Percentiles rank a stretch among this genome's conserved stretches.
Conservation (phyloP, 2,329 filamentous ascomycete genomes). For the Aspergillus chevalieri region DNA sequence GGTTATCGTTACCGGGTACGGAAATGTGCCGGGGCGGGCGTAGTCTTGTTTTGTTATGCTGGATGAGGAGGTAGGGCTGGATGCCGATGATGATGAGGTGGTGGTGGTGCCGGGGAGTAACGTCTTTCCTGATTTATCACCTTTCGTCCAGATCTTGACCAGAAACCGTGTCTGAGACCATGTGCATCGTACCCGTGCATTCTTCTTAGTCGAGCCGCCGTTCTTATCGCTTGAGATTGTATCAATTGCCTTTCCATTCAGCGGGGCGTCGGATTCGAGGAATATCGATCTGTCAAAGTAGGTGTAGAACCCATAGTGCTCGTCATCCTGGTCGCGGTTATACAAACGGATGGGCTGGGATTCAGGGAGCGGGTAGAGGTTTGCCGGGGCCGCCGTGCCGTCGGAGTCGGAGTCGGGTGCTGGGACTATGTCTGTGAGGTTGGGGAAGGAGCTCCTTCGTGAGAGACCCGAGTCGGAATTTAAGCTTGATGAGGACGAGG, state of each 20-base stretch:
- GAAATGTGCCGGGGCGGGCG: constrained; percentile 52
- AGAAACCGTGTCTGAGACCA: constrained; percentile 57
- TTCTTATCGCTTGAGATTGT: constrained; percentile 41
- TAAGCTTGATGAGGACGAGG: background rate
- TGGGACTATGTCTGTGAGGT: constrained; percentile 55
- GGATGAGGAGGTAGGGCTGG: constrained; percentile 13
- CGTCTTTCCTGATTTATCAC: constrained; percentile 18
- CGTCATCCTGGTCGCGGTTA: constrained; percentile 70
- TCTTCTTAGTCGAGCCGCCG: constrained; percentile 44
- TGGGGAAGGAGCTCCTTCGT: constrained; percentile 36
- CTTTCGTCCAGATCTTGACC: constrained; percentile 58
- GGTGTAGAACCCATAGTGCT: constrained; percentile 91
- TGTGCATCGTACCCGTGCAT: constrained; percentile 49
- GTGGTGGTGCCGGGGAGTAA: constrained; percentile 17
- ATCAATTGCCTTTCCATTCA: constrained; percentile 38
- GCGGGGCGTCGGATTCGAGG: constrained; percentile 54
- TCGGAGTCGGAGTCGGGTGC: constrained; percentile 58
- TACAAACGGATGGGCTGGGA: constrained; percentile 76
- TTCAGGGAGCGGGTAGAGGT: constrained; percentile 62
- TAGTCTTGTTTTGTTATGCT: constrained; percentile 30
- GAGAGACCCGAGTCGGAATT: constrained; percentile 17
- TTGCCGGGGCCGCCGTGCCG: constrained; percentile 65
- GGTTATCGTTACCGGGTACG: constrained; percentile 55
- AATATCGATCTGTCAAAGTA: constrained; percentile 88
- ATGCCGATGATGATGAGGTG: constrained; percentile 8